Conservation (phyloP, 352 stramenopile species). For the Phytophthora melonis region DNA sequence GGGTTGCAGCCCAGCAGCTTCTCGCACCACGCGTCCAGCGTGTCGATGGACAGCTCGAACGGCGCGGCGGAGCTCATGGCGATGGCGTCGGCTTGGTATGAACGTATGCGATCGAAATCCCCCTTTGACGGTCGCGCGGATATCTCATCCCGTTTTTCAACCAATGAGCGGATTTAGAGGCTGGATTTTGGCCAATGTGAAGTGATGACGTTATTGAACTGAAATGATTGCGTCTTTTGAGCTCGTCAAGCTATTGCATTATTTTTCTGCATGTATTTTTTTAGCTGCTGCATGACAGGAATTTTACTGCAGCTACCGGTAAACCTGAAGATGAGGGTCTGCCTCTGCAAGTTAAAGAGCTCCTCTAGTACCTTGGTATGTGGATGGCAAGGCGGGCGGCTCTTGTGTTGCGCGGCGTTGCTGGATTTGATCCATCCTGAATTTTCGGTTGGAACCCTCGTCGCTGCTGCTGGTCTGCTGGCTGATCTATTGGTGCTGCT, state of each 20-base stretch:
- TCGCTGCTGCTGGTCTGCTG: neutral
- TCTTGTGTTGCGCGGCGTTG: neutral
- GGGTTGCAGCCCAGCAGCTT: conserved; percentile 95
- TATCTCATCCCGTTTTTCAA: conserved; percentile 1
- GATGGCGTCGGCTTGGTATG: conserved; percentile 22
- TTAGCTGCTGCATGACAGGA: too few species aligned
- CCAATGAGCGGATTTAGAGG: neutral
- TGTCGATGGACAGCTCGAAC: conserved; percentile 85
- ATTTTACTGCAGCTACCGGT: too few species aligned
- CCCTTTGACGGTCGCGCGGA: neutral
- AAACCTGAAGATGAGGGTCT: too few species aligned
- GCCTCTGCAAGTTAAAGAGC: too few species aligned
- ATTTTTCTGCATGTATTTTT: too few species aligned
- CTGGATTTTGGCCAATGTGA: neutral
- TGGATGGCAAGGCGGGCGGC: too few species aligned
- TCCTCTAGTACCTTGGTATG: too few species aligned
- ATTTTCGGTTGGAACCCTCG: neutral
- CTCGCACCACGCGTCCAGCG: conserved; percentile 95
- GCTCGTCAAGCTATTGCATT: too few species aligned
- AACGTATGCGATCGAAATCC: neutral
- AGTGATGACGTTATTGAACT: neutral
- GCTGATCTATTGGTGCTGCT: conserved; percentile 31
- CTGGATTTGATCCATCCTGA: neutral
- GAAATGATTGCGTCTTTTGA: neutral
- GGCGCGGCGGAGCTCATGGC: conserved; percentile 55